Conservation (phyloP, 2,329 filamentous ascomycete species). For the Coniochaeta sp. region DNA sequence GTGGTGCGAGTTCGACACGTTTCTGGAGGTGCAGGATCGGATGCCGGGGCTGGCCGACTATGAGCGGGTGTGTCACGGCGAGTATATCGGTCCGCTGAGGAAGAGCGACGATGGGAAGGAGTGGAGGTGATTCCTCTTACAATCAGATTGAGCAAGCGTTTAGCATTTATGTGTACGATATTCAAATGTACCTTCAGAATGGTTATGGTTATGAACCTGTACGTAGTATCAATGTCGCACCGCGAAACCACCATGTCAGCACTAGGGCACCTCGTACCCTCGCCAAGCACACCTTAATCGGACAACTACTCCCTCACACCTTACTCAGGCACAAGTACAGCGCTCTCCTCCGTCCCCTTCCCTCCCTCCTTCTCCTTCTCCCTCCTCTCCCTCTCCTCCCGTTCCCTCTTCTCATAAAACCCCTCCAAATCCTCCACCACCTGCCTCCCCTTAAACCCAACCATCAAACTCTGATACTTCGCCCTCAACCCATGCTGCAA, state of each 20-base stretch:
- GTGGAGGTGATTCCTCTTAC: background rate
- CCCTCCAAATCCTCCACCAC: conserved; percentile 37
- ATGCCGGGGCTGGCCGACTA: conserved; percentile 54
- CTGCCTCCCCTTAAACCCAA: conserved; percentile 36
- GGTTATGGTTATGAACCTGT: background rate
- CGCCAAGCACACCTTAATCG: background rate
- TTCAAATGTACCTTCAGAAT: too few species aligned
- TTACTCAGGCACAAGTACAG: conserved; percentile 26
- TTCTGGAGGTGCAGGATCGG: conserved; percentile 53
- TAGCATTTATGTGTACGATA: too few species aligned
- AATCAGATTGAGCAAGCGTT: background rate
- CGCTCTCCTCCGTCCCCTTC: conserved; percentile 22
- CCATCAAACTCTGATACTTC: conserved; percentile 32
- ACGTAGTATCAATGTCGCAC: background rate
- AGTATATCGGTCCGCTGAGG: conserved; percentile 29
- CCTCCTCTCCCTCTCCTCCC: conserved; percentile 18
- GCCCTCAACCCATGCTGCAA: conserved; percentile 46
- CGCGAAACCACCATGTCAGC: background rate
- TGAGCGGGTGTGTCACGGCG: conserved; percentile 59
- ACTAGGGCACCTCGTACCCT: background rate
- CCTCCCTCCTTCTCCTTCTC: conserved; percentile 17
- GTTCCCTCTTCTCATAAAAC: conserved; percentile 25
- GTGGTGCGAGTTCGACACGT: conserved; percentile 68
- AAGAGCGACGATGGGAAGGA: background rate
- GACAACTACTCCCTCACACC: background rate